A percentile compares a stretch with the other conserved stretches of the same genome.
Evolutionary conservation across 169 alveolate species (phyloP).

Genomic region (Neospora caninum): DNA sequence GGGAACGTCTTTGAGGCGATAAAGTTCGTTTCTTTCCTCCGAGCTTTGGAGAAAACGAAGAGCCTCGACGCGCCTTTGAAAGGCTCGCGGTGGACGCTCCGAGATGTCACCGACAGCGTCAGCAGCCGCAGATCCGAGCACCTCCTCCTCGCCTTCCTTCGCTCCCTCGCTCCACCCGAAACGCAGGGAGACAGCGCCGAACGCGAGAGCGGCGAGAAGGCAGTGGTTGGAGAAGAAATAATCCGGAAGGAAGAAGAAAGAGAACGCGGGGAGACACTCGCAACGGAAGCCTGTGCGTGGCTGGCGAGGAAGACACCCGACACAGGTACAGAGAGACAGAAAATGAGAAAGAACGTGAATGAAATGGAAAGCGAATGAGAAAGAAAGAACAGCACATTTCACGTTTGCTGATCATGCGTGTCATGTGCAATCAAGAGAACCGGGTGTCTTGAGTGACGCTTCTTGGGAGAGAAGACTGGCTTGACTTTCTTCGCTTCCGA

Average conservation of each 20-base stretch:
- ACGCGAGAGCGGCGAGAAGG: neutral
- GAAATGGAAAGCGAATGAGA: no score
- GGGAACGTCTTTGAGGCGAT: neutral
- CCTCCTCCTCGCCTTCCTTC: neutral
- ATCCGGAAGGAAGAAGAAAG: neutral
- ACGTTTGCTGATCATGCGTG: no score
- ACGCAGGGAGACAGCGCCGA: neutral
- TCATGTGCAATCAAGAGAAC: no score
- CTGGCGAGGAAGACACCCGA: neutral
- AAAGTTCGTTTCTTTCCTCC: neutral
- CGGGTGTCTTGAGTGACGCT: no score
- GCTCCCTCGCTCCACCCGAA: neutral
- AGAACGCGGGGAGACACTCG: neutral
- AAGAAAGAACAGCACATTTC: no score
- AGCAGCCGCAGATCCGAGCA: neutral
- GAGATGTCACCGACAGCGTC: neutral
- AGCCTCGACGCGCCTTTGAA: neutral
- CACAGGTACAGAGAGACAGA: neutral
- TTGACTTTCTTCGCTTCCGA: no score
- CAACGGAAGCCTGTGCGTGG: neutral
- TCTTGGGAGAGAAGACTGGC: no score
- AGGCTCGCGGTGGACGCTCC: conserved; percentile 4
- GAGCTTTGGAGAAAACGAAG: neutral
- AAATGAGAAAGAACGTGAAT: no score
- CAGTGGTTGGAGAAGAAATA: neutral